Evolutionary conservation across 805 yeast species (phyloP).

Genomic region (Starmerella scarabaei): DNA sequence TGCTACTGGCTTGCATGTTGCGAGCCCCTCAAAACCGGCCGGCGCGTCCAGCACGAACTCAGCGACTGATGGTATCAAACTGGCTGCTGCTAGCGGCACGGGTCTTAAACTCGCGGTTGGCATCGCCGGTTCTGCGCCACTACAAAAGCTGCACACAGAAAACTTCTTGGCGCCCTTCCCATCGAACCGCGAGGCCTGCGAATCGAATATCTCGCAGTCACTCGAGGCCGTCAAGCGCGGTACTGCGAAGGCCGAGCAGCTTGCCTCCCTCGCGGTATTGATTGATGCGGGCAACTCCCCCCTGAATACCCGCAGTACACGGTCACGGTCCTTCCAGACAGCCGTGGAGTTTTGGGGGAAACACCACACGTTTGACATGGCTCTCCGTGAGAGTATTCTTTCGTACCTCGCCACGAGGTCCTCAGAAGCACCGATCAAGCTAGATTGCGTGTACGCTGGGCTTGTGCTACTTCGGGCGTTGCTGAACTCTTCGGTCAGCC

Average conservation of each 20-base stretch:
- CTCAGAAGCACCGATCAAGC: neutral
- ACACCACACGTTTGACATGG: slow-evolving; percentile 9
- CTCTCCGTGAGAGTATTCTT: slow-evolving; percentile 11
- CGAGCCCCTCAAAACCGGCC: too few species aligned
- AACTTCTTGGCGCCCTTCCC: too few species aligned
- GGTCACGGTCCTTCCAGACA: slow-evolving; percentile 1
- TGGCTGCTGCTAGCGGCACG: too few species aligned
- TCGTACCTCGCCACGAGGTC: neutral
- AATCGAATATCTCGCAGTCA: too few species aligned
- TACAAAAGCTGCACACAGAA: too few species aligned
- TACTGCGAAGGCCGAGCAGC: slow-evolving; percentile 2
- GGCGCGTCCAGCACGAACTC: too few species aligned
- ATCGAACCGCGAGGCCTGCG: too few species aligned
- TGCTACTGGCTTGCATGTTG: too few species aligned
- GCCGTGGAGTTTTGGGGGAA: slow-evolving; percentile 7
- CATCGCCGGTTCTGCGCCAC: too few species aligned
- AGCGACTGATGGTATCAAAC: too few species aligned
- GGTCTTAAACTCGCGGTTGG: too few species aligned
- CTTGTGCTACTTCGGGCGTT: slow-evolving; percentile 9
- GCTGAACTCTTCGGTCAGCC: neutral
- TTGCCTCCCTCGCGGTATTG: slow-evolving; percentile 9
- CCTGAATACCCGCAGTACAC: neutral
- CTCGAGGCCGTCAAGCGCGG: too few species aligned
- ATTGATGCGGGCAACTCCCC: slow-evolving; percentile 5
- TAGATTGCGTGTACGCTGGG: neutral